Base-by-base conservation (phyloP, 2,329 filamentous ascomycete genomes). In the Verticillium albo-atrum region DNA sequence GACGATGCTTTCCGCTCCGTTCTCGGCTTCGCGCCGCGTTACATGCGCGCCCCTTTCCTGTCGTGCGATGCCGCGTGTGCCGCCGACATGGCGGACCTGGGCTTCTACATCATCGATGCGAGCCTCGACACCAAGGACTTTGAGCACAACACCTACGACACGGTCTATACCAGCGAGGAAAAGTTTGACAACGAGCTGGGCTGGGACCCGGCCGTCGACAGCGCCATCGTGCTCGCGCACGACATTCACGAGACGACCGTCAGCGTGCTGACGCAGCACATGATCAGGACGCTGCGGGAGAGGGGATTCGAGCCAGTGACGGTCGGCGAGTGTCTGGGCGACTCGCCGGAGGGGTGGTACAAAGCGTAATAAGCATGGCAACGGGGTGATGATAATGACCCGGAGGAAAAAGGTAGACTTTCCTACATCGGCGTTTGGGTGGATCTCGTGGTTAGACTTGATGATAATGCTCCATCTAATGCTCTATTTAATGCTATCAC, bases 41-140 rank as follows among this genome's bases (percentile, higher is more conserved):
- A 79, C 67, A 75, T 81, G 72, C 73, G 77, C 3, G 68, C 79
- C 1, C 79, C 79, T 0, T 79, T 75, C 61, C 74, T 79, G 3
- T 76, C 76, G 58, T 81, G 79, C 68, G 71, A 69, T 53, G 60
- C 61, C 9, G 67, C 59, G 6, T 64, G 62, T 57, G 20, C 37
- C 26, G 28, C 35, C 37, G 62, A 64, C 57, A 30, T 64, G 20
- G 27, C 47, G 26, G 64, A 64, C 26, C 68, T 85, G 28, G 81
- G 79, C 47, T 87, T 86, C 70, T 82, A 86, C 66, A 70, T 85
- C 62, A 75, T 81, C 60, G 82, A 81, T 66, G 82, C 81, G 64
- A 80, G 85, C 66, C 70, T 87, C 14, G 84, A 88, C 67, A 87
- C 85, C 17, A 81, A 85, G 62, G 85, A 87, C 70, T 87, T 83